Base-by-base conservation (phyloP, 352 stramenopile genomes). In the Aphanomyces invadans region DNA sequence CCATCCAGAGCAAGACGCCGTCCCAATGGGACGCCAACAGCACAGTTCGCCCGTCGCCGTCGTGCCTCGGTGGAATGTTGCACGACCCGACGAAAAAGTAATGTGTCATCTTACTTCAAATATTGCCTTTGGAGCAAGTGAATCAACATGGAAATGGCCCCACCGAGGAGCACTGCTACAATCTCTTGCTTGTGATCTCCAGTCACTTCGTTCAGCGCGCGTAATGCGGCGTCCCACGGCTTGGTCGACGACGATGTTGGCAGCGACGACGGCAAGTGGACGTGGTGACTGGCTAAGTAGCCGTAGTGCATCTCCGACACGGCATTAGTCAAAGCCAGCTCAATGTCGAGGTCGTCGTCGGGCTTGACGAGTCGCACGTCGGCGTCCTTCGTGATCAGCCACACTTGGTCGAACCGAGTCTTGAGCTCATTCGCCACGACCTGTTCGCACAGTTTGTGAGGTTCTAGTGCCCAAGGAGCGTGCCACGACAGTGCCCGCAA, bases 371-470 rank as follows among this genome's bases (percentile, higher is more conserved):
- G 66, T 33, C 65, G 67, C 39, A 76, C 77, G 62, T 89, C 77
- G 53, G 86, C 78, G 42, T 69, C 73, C 45, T 71, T 71, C 11
- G 80, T 88, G 65, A 96, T 79, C 26, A 96, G 76, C 46, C 90
- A 70, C 67, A 96, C 82, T 62, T 94, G 76, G 64, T 98, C 68
- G 73, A 99, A 97, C 39, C 96, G 88, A 59, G 89, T 96, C 59
- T 96, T 73, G 33, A 99, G 84, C 62, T 98, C 79, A 79, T 99
- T 99, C 2, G 95, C 97, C 45, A 99, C 87, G 1, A 99, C 57
- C 57, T 65, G 28, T 3, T n/a, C n/a, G 3, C 11, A 12, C 11
- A 26, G n/a, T 1, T 23, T 9, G 29, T 26, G 10, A 9, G 11
- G 29, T 53, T 2, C n/a, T 28, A 28, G 11, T 1, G 4, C 10